Base-by-base conservation (phyloP, 306 rosid species). In the Mimosa pudica region DNA sequence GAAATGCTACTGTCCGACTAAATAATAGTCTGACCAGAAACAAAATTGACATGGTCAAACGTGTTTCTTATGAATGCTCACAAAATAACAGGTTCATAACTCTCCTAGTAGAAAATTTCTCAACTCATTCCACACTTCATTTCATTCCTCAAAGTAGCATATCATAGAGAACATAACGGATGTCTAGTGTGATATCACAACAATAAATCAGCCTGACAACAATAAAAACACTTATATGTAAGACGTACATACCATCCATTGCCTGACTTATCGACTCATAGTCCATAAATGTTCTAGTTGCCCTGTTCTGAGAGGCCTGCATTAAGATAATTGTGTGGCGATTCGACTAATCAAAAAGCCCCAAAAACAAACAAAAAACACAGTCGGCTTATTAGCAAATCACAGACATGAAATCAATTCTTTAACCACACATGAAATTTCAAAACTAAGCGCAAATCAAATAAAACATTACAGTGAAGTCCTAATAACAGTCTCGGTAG, bases 241-340 rank as follows among this genome's bases (percentile, higher is more conserved):
- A 38, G 55, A 71, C 84, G 62, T 86, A 96, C 99, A 67, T 86
- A 96, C 99, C 99, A 73, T 96, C 99, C 92, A 93, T 96, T 24
- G 99, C 97, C 83, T 90, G 98, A 75, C 92, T 88, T 17, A 93
- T 87, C 0, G 99, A 91, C 2, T 78, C 94, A 77, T 88, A 96
- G 85, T 93, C 97, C 99, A 91, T 93, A 86, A 93, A 96, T 1
- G 99, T 96, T 83, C 99, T 88, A 47, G 97, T 85, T 7, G 98
- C 90, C 82, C 90, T 90, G 87, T 80, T 91, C 46, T 77, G 97
- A 78, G 99, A 90, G 52, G 94, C 85, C 86, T 96, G 99, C 96
- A 96, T 87, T 16, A 96, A 92, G 84, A 96, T 89, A 71, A 96
- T 96, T 36, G 99, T 95, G 88, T 96, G 99, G 61, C 85, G 89